These are phyloP conservation scores for Yamadazyma trypodendri DNA, from an alignment of 1,139 yeast genomes.

Conservation along the genomic window DNA sequence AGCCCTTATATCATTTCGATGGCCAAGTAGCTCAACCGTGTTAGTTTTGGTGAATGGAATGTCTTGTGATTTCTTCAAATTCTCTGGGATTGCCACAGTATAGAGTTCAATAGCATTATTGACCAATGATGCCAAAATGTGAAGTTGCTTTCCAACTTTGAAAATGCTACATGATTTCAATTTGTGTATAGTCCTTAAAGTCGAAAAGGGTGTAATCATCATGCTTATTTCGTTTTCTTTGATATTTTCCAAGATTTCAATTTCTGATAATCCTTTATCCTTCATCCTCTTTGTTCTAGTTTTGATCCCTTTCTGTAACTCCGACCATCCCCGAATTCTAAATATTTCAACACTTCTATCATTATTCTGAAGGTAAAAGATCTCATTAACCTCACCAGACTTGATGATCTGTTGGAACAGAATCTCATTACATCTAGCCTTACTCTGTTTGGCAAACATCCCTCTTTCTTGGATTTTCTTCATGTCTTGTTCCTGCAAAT, in stretches of 20 bases:
- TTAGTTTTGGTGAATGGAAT: slow-evolving; percentile 40
- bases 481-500: slow-evolving; percentile 51
- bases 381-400: slow-evolving; percentile 45
- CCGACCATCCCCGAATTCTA: slow-evolving; percentile 75
- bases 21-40: slow-evolving; percentile 76
- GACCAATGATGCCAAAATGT: slow-evolving; percentile 61
- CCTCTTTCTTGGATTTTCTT: slow-evolving; percentile 63
- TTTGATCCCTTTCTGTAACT: slow-evolving; percentile 72
- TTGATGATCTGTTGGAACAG: slow-evolving; percentile 42
- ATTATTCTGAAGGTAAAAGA: slow-evolving; percentile 70
- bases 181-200: slow-evolving; percentile 56
- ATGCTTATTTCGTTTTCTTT: slow-evolving; percentile 56
- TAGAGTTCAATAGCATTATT: slow-evolving; percentile 78
- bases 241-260: slow-evolving; percentile 56
- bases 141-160: slow-evolving; percentile 39
- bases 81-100: slow-evolving; percentile 49
- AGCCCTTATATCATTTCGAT: slow-evolving; percentile 84
- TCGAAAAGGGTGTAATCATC: slow-evolving; percentile 63
- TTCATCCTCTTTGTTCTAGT: slow-evolving; percentile 77
- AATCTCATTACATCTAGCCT: slow-evolving; percentile 66
- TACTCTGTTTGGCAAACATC: slow-evolving; percentile 71
- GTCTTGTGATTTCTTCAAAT: slow-evolving; percentile 45
- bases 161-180: slow-evolving; percentile 61
- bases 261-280: slow-evolving; percentile 65
- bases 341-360: slow-evolving; percentile 83